Evolutionary conservation across 495 filamentous ascomycete genomes (phyloP).

Genomic region (Lineolata rhizophorae): DNA sequence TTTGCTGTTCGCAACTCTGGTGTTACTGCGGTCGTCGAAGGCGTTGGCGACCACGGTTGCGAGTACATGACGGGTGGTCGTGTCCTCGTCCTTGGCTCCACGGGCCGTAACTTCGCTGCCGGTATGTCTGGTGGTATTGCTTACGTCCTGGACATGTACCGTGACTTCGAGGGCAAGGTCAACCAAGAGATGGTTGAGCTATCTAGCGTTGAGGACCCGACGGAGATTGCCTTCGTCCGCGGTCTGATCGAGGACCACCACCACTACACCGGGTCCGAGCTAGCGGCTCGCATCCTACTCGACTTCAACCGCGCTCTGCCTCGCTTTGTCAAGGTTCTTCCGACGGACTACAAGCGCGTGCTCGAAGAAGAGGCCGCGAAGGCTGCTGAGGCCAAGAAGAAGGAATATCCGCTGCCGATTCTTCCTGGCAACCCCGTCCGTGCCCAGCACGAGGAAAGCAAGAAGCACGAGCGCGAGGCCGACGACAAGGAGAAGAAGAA

Average conservation of each 20-base stretch:
- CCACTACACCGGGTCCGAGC: slow-evolving; percentile 95
- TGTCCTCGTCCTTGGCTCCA: slow-evolving; percentile 70
- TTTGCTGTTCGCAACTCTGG: slow-evolving; percentile 98
- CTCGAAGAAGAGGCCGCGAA: slow-evolving; percentile 70
- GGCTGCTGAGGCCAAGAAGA: slow-evolving; percentile 62
- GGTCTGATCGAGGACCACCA: slow-evolving; percentile 95
- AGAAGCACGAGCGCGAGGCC: slow-evolving; percentile 35
- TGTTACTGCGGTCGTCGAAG: slow-evolving; percentile 89
- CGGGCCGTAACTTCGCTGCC: slow-evolving; percentile 97
- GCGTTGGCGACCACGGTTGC: slow-evolving; percentile 92
- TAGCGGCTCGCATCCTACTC: slow-evolving; percentile 85
- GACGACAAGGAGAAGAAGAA: slow-evolving; percentile 39
- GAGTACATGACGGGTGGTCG: slow-evolving; percentile 99
- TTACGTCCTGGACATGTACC: slow-evolving; percentile 81
- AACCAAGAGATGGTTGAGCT: slow-evolving; percentile 98
- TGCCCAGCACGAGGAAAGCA: slow-evolving; percentile 27
- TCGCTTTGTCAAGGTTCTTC: slow-evolving; percentile 85
- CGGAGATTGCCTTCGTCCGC: slow-evolving; percentile 84
- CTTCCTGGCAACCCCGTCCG: slow-evolving; percentile 37
- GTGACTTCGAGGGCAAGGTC: slow-evolving; percentile 85
- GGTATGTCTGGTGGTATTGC: slow-evolving; percentile 99
- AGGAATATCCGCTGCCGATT: slow-evolving; percentile 64
- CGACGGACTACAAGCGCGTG: slow-evolving; percentile 93
- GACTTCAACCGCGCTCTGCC: slow-evolving; percentile 89
- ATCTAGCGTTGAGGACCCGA: slow-evolving; percentile 64